Evolutionary conservation across 352 stramenopile genomes (phyloP).

Genomic region (Phytopythium litorale): DNA sequence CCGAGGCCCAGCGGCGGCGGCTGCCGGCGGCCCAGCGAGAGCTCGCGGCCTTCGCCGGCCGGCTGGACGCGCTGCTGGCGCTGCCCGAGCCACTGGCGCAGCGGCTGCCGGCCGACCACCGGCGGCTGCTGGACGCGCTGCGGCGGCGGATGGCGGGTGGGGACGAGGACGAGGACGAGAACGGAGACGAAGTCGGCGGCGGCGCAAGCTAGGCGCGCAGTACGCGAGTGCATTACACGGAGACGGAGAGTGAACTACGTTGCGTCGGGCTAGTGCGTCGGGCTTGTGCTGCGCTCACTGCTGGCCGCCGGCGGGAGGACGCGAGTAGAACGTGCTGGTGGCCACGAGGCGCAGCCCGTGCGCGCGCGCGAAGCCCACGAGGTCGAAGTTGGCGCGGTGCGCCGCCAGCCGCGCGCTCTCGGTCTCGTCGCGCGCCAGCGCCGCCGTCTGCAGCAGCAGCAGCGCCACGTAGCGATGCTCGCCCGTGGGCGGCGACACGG

Average conservation of each 20-base stretch:
- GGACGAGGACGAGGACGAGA: too few relatives aligned
- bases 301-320: neutral
- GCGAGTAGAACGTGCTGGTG: slow-evolving; percentile 42
- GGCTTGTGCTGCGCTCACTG: neutral
- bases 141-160: slow-evolving; percentile 1
- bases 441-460: slow-evolving; percentile 32
- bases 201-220: too few relatives aligned
- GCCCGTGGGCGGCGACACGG: slow-evolving; percentile 46
- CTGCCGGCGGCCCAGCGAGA: slow-evolving; percentile 35
- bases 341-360: slow-evolving; percentile 28
- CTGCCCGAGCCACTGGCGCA: slow-evolving; percentile 29
- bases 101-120: slow-evolving; percentile 30
- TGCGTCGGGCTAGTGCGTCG: neutral
- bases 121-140: slow-evolving; percentile 36
- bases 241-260: too few relatives aligned
- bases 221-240: too few relatives aligned
- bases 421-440: slow-evolving; percentile 5
- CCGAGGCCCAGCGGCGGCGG: slow-evolving; percentile 29
- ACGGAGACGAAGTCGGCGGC: too few relatives aligned
- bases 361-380: slow-evolving; percentile 28
- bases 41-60: slow-evolving; percentile 51
- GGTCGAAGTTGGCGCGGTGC: slow-evolving; percentile 47
- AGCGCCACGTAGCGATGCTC: slow-evolving; percentile 55
- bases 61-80: slow-evolving; percentile 37
- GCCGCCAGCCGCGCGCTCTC: slow-evolving; percentile 18